Conservation (phyloP, 2,329 filamentous ascomycete genomes). For the Calonectria pseudoturangicola region DNA sequence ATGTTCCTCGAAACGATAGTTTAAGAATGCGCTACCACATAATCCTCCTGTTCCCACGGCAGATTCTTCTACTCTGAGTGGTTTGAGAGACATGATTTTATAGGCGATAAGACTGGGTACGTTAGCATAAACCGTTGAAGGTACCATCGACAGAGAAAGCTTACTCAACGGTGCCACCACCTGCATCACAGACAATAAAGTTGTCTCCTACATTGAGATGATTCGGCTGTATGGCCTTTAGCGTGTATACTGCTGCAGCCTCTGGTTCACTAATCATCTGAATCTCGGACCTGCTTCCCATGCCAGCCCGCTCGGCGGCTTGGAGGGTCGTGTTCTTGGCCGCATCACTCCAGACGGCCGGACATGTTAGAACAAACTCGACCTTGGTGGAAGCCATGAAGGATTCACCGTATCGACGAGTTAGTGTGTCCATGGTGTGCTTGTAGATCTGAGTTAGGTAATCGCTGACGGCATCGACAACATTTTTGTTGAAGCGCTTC, state of each 20-base stretch:
- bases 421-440: constrained; percentile 87
- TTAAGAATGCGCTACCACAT: constrained; percentile 86
- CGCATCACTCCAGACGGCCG: constrained; percentile 89
- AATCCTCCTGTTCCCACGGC: constrained; percentile 86
- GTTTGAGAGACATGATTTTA: constrained; percentile 83
- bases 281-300: constrained; percentile 82
- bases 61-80: constrained; percentile 84
- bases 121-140: constrained; percentile 45
- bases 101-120: constrained; percentile 81
- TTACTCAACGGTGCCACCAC: constrained; percentile 80
- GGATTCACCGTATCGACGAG: constrained; percentile 82
- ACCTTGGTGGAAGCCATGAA: constrained; percentile 86
- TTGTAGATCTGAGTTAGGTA: constrained; percentile 85
- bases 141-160: constrained; percentile 49
- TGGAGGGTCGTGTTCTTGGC: constrained; percentile 89
- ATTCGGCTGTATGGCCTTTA: constrained; percentile 87
- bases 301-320: constrained; percentile 85
- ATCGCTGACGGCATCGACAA: constrained; percentile 86
- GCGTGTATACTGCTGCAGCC: constrained; percentile 85
- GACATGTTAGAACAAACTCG: constrained; percentile 87
- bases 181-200: constrained; percentile 78
- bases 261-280: constrained; percentile 89
- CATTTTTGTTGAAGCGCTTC: constrained; percentile 84
- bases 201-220: constrained; percentile 81
- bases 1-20: constrained; percentile 88